These are phyloP conservation scores for Russula abietina DNA, from an alignment of 768 basidiomycete genomes.

Conservation along the genomic window DNA sequence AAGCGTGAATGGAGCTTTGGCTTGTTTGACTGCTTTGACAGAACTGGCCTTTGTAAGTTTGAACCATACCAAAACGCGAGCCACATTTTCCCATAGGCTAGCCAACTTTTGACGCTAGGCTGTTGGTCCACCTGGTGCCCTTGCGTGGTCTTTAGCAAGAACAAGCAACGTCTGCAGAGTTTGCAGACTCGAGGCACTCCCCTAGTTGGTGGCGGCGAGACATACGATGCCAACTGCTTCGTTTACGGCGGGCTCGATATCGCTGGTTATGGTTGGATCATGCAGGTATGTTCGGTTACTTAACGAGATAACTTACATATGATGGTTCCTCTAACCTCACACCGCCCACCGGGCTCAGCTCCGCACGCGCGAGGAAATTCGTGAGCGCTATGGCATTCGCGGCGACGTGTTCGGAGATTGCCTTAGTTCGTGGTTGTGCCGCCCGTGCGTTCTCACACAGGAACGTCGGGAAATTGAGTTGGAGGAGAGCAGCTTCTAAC, in stretches of 20 bases:
- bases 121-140: slow-evolving; percentile 37
- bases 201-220: slow-evolving; percentile 23
- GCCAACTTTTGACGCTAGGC: slow-evolving; percentile 26
- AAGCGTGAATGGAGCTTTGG: slow-evolving; percentile 33
- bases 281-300: neutral
- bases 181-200: slow-evolving; percentile 34
- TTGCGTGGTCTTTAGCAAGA: slow-evolving; percentile 37
- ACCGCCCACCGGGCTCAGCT: neutral
- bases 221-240: neutral
- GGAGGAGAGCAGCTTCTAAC: neutral
- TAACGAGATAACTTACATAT: neutral
- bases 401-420: neutral
- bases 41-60: slow-evolving; percentile 28
- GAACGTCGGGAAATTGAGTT: slow-evolving; percentile 7
- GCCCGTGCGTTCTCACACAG: neutral
- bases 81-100: neutral
- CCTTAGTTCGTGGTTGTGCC: neutral
- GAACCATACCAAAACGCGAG: neutral
- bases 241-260: neutral
- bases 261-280: neutral
- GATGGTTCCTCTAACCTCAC: no score
- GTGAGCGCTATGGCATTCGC: neutral
- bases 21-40: slow-evolving; percentile 26
- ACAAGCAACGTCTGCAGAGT: slow-evolving; percentile 38
- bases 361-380: neutral